These are phyloP conservation scores for Saccharomycopsis sp. DNA, from an alignment of 805 yeast genomes.

Conservation along the genomic window DNA sequence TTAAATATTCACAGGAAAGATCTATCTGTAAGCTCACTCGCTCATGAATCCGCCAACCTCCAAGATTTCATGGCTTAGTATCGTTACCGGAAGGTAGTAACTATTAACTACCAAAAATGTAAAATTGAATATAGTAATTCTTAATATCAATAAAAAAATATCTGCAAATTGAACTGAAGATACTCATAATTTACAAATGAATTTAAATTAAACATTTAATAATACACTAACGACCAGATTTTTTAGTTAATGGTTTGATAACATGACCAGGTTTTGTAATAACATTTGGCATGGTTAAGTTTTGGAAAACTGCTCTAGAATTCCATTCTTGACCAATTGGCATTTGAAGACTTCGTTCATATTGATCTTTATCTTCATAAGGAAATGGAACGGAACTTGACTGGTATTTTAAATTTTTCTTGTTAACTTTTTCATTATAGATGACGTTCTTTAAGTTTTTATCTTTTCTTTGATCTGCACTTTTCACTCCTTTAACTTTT, in stretches of 20 bases:
- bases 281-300: slow-evolving; percentile 79
- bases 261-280: slow-evolving; percentile 80
- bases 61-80: no score
- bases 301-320: slow-evolving; percentile 76
- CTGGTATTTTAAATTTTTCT: slow-evolving; percentile 77
- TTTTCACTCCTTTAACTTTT: slow-evolving; percentile 67
- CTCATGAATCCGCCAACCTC: no score
- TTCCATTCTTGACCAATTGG: slow-evolving; percentile 99
- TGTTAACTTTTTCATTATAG: slow-evolving; percentile 77
- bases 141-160: no score
- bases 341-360: slow-evolving; percentile 86
- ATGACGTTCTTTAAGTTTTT: slow-evolving; percentile 70
- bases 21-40: no score
- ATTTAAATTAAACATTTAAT: no score
- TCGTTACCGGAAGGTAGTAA: no score
- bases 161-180: no score
- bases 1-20: no score
- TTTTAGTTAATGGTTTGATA: slow-evolving; percentile 69
- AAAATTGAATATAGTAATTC: no score
- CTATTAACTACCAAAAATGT: no score
- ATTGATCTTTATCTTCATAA: slow-evolving; percentile 85
- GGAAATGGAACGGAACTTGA: slow-evolving; percentile 93
- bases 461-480: slow-evolving; percentile 66
- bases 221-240: no score
- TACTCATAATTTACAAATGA: no score